Conservation (phyloP, 352 stramenopile genomes). For the Pythium biforme region DNA sequence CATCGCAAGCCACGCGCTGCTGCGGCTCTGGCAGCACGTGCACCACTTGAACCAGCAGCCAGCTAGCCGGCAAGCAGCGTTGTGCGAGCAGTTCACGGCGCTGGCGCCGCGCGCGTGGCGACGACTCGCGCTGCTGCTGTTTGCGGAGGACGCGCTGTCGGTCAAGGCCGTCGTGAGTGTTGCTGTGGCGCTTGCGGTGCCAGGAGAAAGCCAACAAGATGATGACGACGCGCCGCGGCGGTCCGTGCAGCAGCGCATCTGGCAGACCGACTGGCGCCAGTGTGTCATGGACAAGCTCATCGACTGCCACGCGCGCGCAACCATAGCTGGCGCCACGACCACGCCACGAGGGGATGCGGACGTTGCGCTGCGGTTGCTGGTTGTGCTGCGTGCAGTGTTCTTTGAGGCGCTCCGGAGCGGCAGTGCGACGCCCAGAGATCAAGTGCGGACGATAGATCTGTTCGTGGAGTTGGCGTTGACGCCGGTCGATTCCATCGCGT, state of each 20-base stretch:
- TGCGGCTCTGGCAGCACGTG: slow-evolving; percentile 16
- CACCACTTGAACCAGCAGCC: not conserved
- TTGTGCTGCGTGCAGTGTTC: slow-evolving; percentile 15
- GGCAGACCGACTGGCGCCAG: slow-evolving; percentile 24
- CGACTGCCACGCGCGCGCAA: slow-evolving; percentile 16
- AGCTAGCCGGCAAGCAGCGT: not conserved
- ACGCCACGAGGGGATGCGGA: not conserved
- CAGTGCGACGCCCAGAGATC: slow-evolving; percentile 8
- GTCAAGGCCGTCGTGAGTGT: slow-evolving; percentile 21
- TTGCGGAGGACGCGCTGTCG: slow-evolving; percentile 9
- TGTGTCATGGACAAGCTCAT: slow-evolving; percentile 25
- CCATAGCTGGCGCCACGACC: not conserved
- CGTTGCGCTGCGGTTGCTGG: slow-evolving; percentile 2
- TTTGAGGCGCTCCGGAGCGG: not conserved
- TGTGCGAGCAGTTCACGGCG: not conserved
- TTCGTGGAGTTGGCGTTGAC: slow-evolving; percentile 8
- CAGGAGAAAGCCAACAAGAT: not conserved
- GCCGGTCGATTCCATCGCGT: slow-evolving; percentile 9
- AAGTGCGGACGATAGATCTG: slow-evolving; percentile 12
- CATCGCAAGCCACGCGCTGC: slow-evolving; percentile 17
- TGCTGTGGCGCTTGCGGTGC: not conserved
- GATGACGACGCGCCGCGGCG: not conserved
- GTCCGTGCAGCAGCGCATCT: slow-evolving; percentile 16
- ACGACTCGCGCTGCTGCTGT: slow-evolving; percentile 25
- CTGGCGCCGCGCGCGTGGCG: slow-evolving; percentile 13